phyloP scores from a whole-genome alignment of 768 basidiomycete genomes.

The Tricholoma bakamatsutake region DNA sequence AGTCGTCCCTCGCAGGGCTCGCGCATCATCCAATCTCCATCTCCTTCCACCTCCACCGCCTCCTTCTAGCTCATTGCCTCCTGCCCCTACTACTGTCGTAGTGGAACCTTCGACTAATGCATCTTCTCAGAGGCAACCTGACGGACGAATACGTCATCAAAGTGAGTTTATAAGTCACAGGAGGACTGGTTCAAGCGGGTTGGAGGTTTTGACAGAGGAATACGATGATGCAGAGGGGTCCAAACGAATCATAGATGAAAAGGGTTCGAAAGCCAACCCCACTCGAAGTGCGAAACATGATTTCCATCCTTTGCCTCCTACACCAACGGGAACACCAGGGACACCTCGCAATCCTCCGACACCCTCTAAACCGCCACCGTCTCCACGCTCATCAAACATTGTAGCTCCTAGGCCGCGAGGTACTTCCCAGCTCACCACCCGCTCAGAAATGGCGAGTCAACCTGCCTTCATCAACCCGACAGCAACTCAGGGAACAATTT shows the following conservation, averaged over 20 bases:
- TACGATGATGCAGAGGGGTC: conserved; percentile 27
- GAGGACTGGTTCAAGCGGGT: conserved; percentile 50
- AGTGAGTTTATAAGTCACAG: conserved; percentile 48
- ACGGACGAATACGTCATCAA: conserved; percentile 34
- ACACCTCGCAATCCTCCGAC: conserved; percentile 23
- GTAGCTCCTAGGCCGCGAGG: conserved; percentile 50
- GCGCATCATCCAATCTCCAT: conserved; percentile 51
- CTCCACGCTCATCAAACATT: conserved; percentile 42
- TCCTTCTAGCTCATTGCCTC: conserved; percentile 55
- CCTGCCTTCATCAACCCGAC: conserved; percentile 52
- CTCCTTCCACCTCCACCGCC: conserved; percentile 65
- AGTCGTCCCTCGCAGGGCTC: conserved; percentile 38
- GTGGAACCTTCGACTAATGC: conserved; percentile 25
- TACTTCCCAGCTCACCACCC: conserved; percentile 41
- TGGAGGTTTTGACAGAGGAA: conserved; percentile 64
- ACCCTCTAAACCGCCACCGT: conserved; percentile 22
- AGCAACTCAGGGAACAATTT: conserved; percentile 59
- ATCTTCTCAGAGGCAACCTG: conserved; percentile 26
- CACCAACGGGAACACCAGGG: conserved; percentile 42
- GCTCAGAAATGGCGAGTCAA: conserved; percentile 30
- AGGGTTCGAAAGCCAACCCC: conserved; percentile 15
- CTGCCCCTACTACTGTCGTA: conserved; percentile 38
- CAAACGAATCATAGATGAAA: conserved; percentile 25
- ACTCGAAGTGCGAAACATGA: conserved; percentile 39
- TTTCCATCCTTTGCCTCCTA: conserved; percentile 62